A percentile compares a stretch with the other conserved stretches of the same genome.
Conservation (phyloP, 179 eudicot genomes). For the Silene coronaria region DNA sequence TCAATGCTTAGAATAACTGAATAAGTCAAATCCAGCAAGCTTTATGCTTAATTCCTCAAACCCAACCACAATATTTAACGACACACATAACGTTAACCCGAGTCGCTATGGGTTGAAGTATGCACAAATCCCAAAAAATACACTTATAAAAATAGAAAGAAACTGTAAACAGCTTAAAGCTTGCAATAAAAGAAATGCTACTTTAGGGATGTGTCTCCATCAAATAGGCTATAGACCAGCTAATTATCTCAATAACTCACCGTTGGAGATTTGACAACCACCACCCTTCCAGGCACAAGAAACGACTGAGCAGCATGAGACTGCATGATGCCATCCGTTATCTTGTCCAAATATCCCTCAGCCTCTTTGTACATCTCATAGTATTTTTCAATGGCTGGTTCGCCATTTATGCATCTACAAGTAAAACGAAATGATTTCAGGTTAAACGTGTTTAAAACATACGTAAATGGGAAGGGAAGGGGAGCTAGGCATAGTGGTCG, state of each 20-base stretch:
- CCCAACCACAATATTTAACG: neutral
- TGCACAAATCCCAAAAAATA: neutral
- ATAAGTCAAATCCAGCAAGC: neutral
- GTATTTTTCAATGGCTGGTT: conserved; percentile 91
- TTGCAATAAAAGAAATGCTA: neutral
- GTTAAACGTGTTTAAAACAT: conserved; percentile 5
- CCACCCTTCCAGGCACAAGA: conserved; percentile 76
- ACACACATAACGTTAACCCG: neutral
- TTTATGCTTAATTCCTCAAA: neutral
- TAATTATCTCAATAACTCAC: conserved; percentile 43
- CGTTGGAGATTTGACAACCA: conserved; percentile 73
- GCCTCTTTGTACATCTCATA: conserved; percentile 61
- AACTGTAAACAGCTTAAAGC: neutral
- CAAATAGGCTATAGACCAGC: conserved; percentile 3
- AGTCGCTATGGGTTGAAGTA: neutral
- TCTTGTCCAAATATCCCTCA: conserved; percentile 51
- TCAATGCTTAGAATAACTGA: neutral
- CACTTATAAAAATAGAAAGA: neutral
- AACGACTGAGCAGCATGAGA: conserved; percentile 53
- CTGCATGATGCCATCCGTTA: conserved; percentile 71
- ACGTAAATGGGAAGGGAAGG: neutral
- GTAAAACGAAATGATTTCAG: conserved; percentile 11
- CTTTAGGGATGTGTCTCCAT: neutral
- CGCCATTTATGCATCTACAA: conserved; percentile 89
- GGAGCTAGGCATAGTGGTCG: neutral